Evolutionary conservation across 225 moss, liverwort and hornwort genomes (phyloP).

Genomic region (Pleurozium schreberi): DNA sequence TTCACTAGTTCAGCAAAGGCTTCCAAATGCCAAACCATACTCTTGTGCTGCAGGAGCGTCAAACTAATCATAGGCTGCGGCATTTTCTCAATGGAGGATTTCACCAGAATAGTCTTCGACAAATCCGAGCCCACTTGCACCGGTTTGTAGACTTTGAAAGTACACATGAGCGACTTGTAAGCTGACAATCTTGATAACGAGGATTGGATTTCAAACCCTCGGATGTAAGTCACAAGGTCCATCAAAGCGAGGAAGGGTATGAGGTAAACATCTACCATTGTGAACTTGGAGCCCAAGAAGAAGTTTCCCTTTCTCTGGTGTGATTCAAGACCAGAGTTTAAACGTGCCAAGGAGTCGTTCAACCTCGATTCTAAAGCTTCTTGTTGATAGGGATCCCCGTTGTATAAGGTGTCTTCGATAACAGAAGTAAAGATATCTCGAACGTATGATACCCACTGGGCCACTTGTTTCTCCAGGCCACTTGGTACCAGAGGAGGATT

Average conservation of each 20-base stretch:
- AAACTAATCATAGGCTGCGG: slow-evolving; percentile 61
- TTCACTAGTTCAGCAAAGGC: slow-evolving; percentile 43
- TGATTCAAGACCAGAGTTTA: slow-evolving; percentile 24
- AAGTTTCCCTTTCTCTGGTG: slow-evolving; percentile 4
- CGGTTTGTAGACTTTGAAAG: slow-evolving; percentile 56
- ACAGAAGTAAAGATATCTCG: slow-evolving; percentile 51
- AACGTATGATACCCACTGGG: slow-evolving; percentile 59
- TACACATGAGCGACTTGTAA: slow-evolving; percentile 50
- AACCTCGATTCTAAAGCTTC: slow-evolving; percentile 37
- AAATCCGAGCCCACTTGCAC: slow-evolving; percentile 60
- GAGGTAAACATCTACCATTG: slow-evolving; percentile 73
- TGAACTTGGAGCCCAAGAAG: slow-evolving; percentile 59
- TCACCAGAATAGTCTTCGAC: slow-evolving; percentile 43
- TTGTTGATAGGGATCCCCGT: slow-evolving; percentile 74
- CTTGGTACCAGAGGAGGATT: slow-evolving; percentile 49
- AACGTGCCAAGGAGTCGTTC: slow-evolving; percentile 35
- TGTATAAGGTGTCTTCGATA: slow-evolving; percentile 49
- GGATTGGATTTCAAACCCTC: slow-evolving; percentile 38
- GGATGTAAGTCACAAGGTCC: slow-evolving; percentile 61
- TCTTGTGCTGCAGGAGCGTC: slow-evolving; percentile 67
- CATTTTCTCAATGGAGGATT: slow-evolving; percentile 39
- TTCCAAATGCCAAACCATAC: slow-evolving; percentile 69
- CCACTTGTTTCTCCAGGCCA: slow-evolving; percentile 39
- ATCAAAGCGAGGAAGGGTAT: slow-evolving; percentile 59
- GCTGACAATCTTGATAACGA: slow-evolving; percentile 11